Evolutionary conservation across 83 land plant genomes (phyloP).

Genomic region (Diphasiastrum complanatum): DNA sequence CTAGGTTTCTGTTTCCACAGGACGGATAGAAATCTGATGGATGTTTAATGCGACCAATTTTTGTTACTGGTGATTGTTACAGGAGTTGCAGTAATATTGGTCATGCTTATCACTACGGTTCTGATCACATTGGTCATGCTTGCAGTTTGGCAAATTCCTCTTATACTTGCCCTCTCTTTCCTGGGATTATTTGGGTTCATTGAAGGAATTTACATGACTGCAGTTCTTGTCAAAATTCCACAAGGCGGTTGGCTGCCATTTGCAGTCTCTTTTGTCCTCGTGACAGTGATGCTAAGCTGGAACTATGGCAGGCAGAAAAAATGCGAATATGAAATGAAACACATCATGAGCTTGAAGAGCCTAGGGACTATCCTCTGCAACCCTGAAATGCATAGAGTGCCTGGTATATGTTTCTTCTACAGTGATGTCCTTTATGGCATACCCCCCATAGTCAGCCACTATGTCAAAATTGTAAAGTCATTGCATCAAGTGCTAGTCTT

Average conservation of each 20-base stretch:
- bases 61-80: no score
- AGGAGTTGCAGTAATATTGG: slow-evolving; percentile 9
- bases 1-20: not conserved
- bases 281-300: not conserved
- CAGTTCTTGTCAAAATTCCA: slow-evolving; percentile 5
- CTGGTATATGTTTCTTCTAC: not conserved
- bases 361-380: not conserved
- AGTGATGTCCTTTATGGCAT: not conserved
- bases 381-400: not conserved
- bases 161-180: not conserved
- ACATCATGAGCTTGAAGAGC: not conserved
- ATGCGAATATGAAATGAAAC: not conserved
- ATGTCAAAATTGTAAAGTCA: not conserved
- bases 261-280: not conserved
- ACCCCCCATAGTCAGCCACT: not conserved
- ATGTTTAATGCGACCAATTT: no score
- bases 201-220: not conserved
- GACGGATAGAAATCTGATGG: not conserved
- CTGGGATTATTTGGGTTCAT: not conserved
- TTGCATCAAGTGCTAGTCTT: slow-evolving; percentile 1
- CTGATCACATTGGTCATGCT: not conserved
- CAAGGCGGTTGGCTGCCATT: slow-evolving; percentile 2
- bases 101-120: slow-evolving; percentile 1
- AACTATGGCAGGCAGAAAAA: not conserved
- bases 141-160: not conserved